Conservation (phyloP, 169 alveolate genomes). For the Plasmodium vinckei region DNA sequence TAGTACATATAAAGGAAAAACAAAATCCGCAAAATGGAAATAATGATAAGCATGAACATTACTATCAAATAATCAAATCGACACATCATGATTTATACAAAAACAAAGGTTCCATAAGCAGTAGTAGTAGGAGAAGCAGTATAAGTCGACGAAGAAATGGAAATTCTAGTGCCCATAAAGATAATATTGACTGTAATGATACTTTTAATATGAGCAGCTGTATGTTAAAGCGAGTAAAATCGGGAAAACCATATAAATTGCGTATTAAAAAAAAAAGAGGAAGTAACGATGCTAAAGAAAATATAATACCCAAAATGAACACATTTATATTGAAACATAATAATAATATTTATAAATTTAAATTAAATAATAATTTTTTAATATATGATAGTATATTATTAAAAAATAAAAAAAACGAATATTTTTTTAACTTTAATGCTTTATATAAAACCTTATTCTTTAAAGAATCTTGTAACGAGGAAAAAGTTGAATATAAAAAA, state of each 20-base stretch:
- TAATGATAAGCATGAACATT: no score
- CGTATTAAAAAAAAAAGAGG: constrained; percentile 23
- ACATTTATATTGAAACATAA: constrained; percentile 36
- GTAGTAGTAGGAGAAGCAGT: not conserved
- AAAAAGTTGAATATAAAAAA: constrained; percentile 7
- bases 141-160: no score
- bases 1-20: not conserved
- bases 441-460: constrained; percentile 12
- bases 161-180: not conserved
- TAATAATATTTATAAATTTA: constrained; percentile 41
- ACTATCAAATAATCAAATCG: no score
- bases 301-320: constrained; percentile 27
- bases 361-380: constrained; percentile 30
- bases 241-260: constrained; percentile 4
- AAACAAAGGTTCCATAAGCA: not conserved
- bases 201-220: not conserved
- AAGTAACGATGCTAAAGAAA: constrained; percentile 13
- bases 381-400: not conserved
- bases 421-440: constrained; percentile 6
- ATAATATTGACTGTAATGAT: not conserved
- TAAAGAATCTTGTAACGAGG: not conserved
- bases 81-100: not conserved
- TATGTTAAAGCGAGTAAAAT: constrained; percentile 4
- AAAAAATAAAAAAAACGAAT: constrained; percentile 13
- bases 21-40: not conserved